Percentiles rank a stretch among this genome's conserved stretches.
phyloP scores from a whole-genome alignment of 1,284 basidiomycete genomes.

The Papiliotrema flavescens region DNA sequence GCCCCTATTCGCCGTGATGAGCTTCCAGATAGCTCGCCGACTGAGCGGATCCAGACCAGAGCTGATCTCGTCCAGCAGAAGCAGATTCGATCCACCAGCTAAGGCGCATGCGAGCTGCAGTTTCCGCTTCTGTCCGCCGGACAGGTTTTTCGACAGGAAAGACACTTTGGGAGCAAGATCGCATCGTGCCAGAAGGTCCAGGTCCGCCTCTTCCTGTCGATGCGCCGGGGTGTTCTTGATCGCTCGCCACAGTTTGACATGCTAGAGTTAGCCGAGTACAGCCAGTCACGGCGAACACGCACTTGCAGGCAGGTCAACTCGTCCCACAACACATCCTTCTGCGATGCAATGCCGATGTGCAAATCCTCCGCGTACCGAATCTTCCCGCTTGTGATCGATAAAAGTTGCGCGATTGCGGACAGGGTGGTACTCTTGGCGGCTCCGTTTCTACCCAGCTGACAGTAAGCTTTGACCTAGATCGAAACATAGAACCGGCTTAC shows the following conservation, averaged over 20 bases:
- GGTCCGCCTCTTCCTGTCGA: slow-evolving; percentile 49
- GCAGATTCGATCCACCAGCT: slow-evolving; percentile 60
- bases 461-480: not conserved
- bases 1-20: slow-evolving; percentile 62
- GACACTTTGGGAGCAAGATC: slow-evolving; percentile 66
- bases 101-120: slow-evolving; percentile 72
- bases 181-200: slow-evolving; percentile 64
- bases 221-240: slow-evolving; percentile 63
- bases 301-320: slow-evolving; percentile 62
- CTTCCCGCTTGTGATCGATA: slow-evolving; percentile 58
- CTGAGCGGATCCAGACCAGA: slow-evolving; percentile 77
- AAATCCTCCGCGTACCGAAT: slow-evolving; percentile 56
- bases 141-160: slow-evolving; percentile 62
- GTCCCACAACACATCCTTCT: slow-evolving; percentile 77
- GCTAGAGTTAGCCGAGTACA: slow-evolving; percentile 51
- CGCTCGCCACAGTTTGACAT: slow-evolving; percentile 66
- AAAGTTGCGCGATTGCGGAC: slow-evolving; percentile 62
- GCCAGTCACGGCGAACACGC: not conserved
- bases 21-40: slow-evolving; percentile 70
- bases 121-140: slow-evolving; percentile 77
- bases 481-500: slow-evolving; percentile 51
- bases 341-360: slow-evolving; percentile 67
- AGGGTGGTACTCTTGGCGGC: slow-evolving; percentile 75
- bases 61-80: slow-evolving; percentile 69
- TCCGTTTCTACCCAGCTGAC: slow-evolving; percentile 47